phyloP scores from a whole-genome alignment of 2,329 filamentous ascomycete species.

The Paecilomyces sp. region DNA sequence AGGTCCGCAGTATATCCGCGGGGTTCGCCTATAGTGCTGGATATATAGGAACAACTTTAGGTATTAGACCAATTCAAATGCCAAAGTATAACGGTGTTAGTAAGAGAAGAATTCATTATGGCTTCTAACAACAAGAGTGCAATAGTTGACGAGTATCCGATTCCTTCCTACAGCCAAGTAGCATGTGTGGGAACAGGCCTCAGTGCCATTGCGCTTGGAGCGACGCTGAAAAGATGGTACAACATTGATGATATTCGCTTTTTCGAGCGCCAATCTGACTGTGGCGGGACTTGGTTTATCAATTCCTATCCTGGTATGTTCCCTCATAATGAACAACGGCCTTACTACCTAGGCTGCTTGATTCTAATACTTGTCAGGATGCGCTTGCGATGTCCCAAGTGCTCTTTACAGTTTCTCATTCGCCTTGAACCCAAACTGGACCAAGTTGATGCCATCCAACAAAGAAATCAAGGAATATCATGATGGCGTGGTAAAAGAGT shows the following conservation, averaged over 20 bases:
- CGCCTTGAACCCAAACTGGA: conserved; percentile 46
- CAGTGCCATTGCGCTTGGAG: conserved; percentile 56
- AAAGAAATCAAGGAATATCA: conserved; percentile 47
- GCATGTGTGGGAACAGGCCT: conserved; percentile 46
- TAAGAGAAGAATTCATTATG: too few species aligned
- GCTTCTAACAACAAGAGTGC: too few species aligned
- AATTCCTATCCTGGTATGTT: conserved; percentile 53
- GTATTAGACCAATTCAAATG: too few species aligned
- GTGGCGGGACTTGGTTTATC: conserved; percentile 59
- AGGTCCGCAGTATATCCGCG: too few species aligned
- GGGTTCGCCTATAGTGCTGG: too few species aligned
- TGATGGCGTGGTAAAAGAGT: conserved; percentile 46
- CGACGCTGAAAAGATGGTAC: conserved; percentile 50
- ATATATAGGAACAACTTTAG: too few species aligned
- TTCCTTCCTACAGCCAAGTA: neutral
- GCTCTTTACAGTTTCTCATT: conserved; percentile 52
- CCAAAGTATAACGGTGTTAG: too few species aligned
- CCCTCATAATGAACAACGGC: conserved; percentile 46
- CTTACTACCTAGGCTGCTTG: conserved; percentile 7
- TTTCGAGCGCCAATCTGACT: conserved; percentile 51
- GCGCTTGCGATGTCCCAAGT: neutral
- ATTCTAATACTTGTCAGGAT: neutral
- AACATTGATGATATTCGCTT: conserved; percentile 53
- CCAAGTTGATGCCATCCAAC: conserved; percentile 41
- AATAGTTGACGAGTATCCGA: too few species aligned